These are phyloP conservation scores for Ascochyta pisi DNA, from an alignment of 2,329 filamentous ascomycete genomes.

Conservation along the genomic window DNA sequence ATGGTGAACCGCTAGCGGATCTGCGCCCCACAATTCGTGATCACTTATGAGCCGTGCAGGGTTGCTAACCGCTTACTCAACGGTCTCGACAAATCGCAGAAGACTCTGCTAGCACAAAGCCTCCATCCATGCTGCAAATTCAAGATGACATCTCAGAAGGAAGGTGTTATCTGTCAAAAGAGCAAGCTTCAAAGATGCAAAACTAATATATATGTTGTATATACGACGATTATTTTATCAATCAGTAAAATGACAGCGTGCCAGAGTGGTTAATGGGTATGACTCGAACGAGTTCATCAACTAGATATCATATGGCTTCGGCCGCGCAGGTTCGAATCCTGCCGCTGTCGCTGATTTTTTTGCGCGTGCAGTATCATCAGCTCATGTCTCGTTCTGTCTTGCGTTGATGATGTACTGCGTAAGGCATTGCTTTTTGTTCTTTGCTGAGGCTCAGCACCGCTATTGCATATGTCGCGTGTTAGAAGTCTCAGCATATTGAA, in stretches of 20 bases:
- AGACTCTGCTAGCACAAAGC: too few relatives aligned
- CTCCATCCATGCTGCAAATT: too few relatives aligned
- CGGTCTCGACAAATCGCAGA: neutral
- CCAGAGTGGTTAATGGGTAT: slow-evolving; percentile 33
- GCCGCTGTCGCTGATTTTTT: slow-evolving; percentile 15
- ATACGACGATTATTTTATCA: neutral
- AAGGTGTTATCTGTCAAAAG: too few relatives aligned
- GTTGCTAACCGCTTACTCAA: slow-evolving; percentile 2
- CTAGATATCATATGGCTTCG: slow-evolving; percentile 39
- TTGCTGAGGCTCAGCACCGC: too few relatives aligned
- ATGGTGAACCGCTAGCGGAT: slow-evolving; percentile 12
- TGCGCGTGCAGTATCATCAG: too few relatives aligned
- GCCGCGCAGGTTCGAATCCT: slow-evolving; percentile 34
- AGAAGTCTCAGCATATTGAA: too few relatives aligned
- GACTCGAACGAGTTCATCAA: slow-evolving; percentile 31
- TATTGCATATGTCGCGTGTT: too few relatives aligned
- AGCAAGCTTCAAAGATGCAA: too few relatives aligned
- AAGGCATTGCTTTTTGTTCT: too few relatives aligned
- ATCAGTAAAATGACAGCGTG: slow-evolving; percentile 14
- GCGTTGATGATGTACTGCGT: too few relatives aligned
- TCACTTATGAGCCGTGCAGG: slow-evolving; percentile 3
- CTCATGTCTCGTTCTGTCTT: too few relatives aligned
- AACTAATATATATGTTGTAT: neutral
- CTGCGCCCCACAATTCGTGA: slow-evolving; percentile 9
- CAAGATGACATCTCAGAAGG: too few relatives aligned